A percentile compares a stretch with the other conserved stretches of the same genome.
Evolutionary conservation across 306 rosid genomes (phyloP).

Genomic region (Dicorynia guianensis): DNA sequence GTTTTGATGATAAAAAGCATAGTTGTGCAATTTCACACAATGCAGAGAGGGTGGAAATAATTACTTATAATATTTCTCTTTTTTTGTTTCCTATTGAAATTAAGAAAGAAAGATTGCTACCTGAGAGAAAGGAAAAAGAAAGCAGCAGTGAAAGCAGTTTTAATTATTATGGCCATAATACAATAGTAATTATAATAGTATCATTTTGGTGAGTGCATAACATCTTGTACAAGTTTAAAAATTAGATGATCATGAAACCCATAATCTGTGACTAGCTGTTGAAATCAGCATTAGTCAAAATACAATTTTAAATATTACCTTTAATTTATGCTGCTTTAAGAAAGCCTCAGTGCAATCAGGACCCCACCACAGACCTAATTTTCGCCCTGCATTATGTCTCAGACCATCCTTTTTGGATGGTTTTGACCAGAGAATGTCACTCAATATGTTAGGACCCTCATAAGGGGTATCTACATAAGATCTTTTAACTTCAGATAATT

Average conservation of each 20-base stretch:
- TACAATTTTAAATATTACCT: conserved; percentile 57
- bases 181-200: neutral
- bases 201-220: neutral
- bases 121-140: neutral
- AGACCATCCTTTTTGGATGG: conserved; percentile 79
- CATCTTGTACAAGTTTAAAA: neutral
- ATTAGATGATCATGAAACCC: conserved; percentile 23
- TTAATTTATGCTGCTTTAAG: conserved; percentile 71
- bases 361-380: conserved; percentile 87
- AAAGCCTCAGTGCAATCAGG: conserved; percentile 88
- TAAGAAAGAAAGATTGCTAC: neutral
- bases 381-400: conserved; percentile 62
- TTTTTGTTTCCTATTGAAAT: neutral
- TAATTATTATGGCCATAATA: conserved; percentile 8
- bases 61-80: neutral
- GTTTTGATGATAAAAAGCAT: no score
- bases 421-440: conserved; percentile 87
- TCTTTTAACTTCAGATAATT: conserved; percentile 70
- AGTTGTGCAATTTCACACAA: no score
- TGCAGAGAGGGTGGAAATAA: no score
- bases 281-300: conserved; percentile 2
- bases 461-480: conserved; percentile 64
- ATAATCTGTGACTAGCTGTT: conserved; percentile 1
- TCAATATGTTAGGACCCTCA: conserved; percentile 69
- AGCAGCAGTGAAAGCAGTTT: neutral